phyloP scores from a whole-genome alignment of 1,139 yeast species.

The Hemisphaericaspora lyxosophila region DNA sequence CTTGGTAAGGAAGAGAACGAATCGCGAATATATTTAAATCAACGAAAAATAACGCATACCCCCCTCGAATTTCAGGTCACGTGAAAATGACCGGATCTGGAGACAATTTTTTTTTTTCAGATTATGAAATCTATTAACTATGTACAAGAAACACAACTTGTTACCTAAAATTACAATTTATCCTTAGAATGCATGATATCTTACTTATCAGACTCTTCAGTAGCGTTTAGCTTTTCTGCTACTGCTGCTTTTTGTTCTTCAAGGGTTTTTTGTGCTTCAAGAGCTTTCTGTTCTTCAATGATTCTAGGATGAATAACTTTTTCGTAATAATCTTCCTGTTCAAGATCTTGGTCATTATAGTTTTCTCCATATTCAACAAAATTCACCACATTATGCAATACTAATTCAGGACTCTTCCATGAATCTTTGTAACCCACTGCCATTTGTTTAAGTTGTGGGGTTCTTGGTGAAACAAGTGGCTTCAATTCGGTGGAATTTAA shows the following conservation, averaged over 20 bases:
- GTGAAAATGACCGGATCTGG: not conserved
- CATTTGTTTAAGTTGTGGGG: constrained; percentile 68
- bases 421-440: constrained; percentile 72
- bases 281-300: constrained; percentile 8
- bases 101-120: not conserved
- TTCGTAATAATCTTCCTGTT: constrained; percentile 42
- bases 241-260: not conserved
- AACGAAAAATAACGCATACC: no score
- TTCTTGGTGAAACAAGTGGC: constrained; percentile 70
- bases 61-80: not conserved
- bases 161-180: not conserved
- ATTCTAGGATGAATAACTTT: constrained; percentile 37
- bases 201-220: no score
- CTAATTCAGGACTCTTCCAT: constrained; percentile 70
- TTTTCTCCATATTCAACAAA: constrained; percentile 72
- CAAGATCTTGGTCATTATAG: constrained; percentile 40
- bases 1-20: not conserved
- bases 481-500: constrained; percentile 48
- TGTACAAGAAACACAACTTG: not conserved
- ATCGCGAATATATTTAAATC: no score
- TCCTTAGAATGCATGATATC: not conserved
- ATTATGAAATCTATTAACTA: not conserved
- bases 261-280: not conserved
- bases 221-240: no score
- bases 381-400: constrained; percentile 69